Conservation (phyloP, 306 rosid genomes). For the apple (Malus domestica) region DNA sequence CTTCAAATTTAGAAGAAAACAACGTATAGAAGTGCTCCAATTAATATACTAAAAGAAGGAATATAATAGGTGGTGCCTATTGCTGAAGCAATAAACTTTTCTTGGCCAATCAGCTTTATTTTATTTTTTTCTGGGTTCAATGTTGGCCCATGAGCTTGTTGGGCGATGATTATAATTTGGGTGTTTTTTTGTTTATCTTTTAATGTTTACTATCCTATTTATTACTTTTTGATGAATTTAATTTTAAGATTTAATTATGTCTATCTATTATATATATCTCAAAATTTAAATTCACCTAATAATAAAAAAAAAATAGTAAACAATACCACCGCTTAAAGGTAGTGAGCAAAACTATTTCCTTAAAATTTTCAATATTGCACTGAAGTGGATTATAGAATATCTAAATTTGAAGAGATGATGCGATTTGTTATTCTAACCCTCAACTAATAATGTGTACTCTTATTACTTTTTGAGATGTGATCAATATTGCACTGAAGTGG, state of each 20-base stretch:
- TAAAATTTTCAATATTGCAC: neutral
- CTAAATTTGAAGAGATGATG: neutral
- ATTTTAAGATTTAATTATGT: neutral
- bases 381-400: neutral
- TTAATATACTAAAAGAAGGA: neutral
- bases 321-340: accelerated
- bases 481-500: neutral
- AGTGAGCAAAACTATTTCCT: too few relatives aligned
- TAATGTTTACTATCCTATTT: accelerated
- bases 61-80: neutral
- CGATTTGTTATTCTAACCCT: too few relatives aligned
- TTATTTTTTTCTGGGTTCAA: too few relatives aligned
- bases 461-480: too few relatives aligned
- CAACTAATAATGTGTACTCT: too few relatives aligned
- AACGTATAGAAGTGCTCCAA: neutral
- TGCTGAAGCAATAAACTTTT: neutral
- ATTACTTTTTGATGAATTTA: too few relatives aligned
- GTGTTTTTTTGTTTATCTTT: too few relatives aligned
- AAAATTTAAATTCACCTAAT: too few relatives aligned
- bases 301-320: accelerated
- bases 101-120: neutral
- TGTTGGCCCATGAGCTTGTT: neutral
- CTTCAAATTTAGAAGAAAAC: neutral
- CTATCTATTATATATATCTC: accelerated
- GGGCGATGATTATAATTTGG: neutral